phyloP scores from a whole-genome alignment of 106 monocot species.

The Dioscorea zingiberensis region DNA sequence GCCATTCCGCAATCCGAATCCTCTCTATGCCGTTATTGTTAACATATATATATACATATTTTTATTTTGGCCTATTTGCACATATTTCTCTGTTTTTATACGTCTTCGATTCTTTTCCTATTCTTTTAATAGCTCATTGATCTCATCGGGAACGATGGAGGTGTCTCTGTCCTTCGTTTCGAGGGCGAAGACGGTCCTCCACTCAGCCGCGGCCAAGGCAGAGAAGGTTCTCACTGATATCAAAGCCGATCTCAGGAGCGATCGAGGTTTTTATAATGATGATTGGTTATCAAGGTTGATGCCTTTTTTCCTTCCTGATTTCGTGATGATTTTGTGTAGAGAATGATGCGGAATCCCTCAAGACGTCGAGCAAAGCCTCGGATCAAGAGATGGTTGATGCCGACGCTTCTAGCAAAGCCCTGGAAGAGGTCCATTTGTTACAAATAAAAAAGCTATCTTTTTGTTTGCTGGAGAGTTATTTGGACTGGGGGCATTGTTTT shows the following conservation, averaged over 20 bases:
- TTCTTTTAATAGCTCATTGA: background rate
- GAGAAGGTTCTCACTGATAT: conserved; percentile 37
- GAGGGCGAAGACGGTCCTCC: conserved; percentile 26
- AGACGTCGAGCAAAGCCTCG: conserved; percentile 19
- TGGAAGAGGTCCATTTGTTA: background rate
- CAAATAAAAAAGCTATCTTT: no score
- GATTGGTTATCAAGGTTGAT: background rate
- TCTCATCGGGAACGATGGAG: background rate
- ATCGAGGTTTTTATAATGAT: conserved; percentile 9
- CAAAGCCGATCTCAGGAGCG: conserved; percentile 23
- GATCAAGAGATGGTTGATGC: no score
- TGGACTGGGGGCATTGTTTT: no score
- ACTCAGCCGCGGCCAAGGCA: conserved; percentile 30
- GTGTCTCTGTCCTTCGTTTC: conserved; percentile 21
- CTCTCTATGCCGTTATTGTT: no score
- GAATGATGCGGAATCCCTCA: conserved; percentile 16
- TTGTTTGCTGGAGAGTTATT: no score
- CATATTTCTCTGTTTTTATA: no score
- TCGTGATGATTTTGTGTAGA: conserved; percentile 19
- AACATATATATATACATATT: no score
- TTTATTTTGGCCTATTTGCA: no score
- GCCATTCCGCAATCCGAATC: no score
- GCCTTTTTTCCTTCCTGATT: background rate
- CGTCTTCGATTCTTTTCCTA: no score
- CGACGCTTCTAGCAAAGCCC: no score